Evolutionary conservation across 306 rosid species (phyloP).

Genomic region (Corylus americana): DNA sequence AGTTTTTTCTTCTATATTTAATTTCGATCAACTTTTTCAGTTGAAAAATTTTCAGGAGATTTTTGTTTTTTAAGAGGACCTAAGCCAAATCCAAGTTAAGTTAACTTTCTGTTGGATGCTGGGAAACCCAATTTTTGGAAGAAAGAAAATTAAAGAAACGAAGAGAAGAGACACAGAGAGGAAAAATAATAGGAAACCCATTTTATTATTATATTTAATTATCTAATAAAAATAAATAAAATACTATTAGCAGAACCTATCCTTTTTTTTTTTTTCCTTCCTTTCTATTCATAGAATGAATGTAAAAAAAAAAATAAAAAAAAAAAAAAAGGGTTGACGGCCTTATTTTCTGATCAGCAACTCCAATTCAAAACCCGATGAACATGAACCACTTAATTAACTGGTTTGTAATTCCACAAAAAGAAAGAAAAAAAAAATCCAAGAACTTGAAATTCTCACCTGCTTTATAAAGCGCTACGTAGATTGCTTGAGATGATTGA

Average conservation of each 20-base stretch:
- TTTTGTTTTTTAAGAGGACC: too few relatives aligned
- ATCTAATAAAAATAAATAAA: not conserved
- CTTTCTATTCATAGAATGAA: too few relatives aligned
- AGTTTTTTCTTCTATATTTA: too few relatives aligned
- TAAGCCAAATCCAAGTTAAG: too few relatives aligned
- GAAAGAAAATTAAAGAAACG: too few relatives aligned
- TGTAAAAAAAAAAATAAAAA: too few relatives aligned
- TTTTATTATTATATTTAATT: not conserved
- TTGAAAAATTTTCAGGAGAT: too few relatives aligned
- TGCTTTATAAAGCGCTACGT: not conserved
- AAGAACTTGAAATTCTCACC: not conserved
- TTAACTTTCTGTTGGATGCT: too few relatives aligned
- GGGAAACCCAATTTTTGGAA: too few relatives aligned
- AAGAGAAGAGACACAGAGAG: not conserved
- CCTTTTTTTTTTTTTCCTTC: not conserved
- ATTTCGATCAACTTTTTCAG: too few relatives aligned
- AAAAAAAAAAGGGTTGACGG: not conserved
- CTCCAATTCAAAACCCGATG: not conserved
- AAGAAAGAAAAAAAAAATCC: too few relatives aligned
- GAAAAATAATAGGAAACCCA: not conserved
- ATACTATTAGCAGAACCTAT: not conserved
- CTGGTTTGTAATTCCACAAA: not conserved
- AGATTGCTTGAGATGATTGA: not conserved
- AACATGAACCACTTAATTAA: not conserved
- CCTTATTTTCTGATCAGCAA: not conserved